Conservation (phyloP, 345 rosid species). For the Angophora floribunda region DNA sequence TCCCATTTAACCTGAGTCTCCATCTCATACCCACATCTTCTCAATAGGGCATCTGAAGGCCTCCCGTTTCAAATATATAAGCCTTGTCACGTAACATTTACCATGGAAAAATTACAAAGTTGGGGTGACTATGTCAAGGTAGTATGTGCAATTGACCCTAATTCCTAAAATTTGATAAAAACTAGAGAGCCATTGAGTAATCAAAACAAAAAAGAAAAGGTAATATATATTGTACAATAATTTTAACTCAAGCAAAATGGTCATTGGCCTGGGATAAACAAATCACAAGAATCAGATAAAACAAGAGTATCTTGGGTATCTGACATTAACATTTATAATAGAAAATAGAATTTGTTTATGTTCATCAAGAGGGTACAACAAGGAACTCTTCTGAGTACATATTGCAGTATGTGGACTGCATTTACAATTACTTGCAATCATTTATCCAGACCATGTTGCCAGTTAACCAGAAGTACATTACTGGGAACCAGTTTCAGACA, state of each 20-base stretch:
- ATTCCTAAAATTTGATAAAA: not conserved
- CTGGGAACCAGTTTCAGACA: not conserved
- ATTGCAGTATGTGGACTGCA: not conserved
- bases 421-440: not conserved
- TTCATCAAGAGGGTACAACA: not conserved
- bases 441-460: not conserved
- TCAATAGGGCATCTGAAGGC: not conserved
- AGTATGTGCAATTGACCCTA: not conserved
- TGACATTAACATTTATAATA: not conserved
- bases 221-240: not conserved
- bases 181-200: not conserved
- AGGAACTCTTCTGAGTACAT: not conserved
- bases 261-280: not conserved
- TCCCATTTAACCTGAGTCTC: not conserved
- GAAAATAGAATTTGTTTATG: not conserved
- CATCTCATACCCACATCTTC: not conserved
- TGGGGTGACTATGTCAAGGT: not conserved
- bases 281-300: not conserved
- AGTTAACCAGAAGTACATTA: not conserved
- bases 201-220: not conserved
- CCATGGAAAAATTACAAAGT: not conserved
- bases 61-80: not conserved
- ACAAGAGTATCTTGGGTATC: not conserved
- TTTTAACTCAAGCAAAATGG: not conserved
- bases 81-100: not conserved